phyloP scores from a whole-genome alignment of 768 basidiomycete species.

The Psilocybe cubensis region DNA sequence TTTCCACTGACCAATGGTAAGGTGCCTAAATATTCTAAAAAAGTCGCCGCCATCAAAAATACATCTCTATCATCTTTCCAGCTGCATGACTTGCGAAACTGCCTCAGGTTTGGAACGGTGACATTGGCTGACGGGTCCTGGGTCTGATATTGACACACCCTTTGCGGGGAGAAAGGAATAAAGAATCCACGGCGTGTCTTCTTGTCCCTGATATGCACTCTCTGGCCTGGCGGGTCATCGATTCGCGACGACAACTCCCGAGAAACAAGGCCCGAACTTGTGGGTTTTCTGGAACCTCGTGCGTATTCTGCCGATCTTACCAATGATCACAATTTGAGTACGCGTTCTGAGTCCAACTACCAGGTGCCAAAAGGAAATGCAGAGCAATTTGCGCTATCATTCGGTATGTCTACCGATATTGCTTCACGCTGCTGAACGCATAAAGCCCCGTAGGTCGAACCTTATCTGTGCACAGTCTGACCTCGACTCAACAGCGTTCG shows the following conservation, averaged over 20 bases:
- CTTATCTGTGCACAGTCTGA: neutral
- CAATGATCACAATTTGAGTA: neutral
- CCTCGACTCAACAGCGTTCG: neutral
- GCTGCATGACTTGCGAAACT: neutral
- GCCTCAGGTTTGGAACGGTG: neutral
- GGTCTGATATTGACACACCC: neutral
- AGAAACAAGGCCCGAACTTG: neutral
- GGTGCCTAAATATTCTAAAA: neutral
- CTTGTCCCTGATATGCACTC: neutral
- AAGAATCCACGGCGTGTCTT: neutral
- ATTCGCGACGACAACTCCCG: neutral
- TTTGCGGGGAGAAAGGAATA: neutral
- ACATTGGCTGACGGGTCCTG: neutral
- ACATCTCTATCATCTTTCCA: neutral
- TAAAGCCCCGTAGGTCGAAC: neutral
- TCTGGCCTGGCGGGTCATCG: neutral
- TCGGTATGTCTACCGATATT: neutral
- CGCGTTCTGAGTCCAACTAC: neutral
- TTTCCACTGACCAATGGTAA: neutral
- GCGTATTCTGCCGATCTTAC: neutral
- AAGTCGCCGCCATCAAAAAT: neutral
- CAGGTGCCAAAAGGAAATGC: neutral
- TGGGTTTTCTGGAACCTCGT: neutral
- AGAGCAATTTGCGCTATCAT: neutral
- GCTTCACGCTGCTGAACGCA: neutral